These are phyloP conservation scores for Yarrowia divulgata DNA, from an alignment of 805 yeast genomes.

Conservation along the genomic window DNA sequence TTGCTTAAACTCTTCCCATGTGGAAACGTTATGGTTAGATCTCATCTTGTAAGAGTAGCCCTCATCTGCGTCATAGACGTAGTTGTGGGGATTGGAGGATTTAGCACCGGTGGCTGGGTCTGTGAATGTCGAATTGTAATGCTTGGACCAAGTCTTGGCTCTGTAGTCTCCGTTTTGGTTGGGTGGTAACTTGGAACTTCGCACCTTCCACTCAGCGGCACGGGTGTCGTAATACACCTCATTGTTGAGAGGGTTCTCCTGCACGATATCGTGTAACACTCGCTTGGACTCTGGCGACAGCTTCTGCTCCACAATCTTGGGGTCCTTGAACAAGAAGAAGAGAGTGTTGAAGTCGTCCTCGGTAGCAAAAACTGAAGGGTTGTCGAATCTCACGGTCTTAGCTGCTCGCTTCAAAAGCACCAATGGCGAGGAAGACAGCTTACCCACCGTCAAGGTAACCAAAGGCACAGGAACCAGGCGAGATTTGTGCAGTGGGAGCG, in stretches of 20 bases:
- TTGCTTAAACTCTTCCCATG: conserved; percentile 29
- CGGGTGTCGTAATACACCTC: conserved; percentile 41
- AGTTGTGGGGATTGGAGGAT: conserved; percentile 45
- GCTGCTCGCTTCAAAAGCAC: conserved; percentile 68
- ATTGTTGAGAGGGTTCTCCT: conserved; percentile 45
- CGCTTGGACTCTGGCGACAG: conserved; percentile 78
- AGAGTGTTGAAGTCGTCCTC: conserved; percentile 79
- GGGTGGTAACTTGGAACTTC: conserved; percentile 40
- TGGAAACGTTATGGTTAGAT: neutral
- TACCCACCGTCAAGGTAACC: conserved; percentile 61
- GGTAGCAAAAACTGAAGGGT: conserved; percentile 71
- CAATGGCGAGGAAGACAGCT: conserved; percentile 56
- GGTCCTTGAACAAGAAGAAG: conserved; percentile 68
- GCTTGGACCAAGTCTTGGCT: conserved; percentile 47
- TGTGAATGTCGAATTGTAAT: conserved; percentile 46
- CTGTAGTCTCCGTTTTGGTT: conserved; percentile 45
- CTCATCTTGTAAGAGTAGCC: conserved; percentile 23
- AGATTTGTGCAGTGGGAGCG: conserved; percentile 51
- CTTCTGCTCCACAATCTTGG: conserved; percentile 60
- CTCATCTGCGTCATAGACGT: conserved; percentile 47
- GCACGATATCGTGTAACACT: conserved; percentile 54
- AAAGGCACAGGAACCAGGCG: conserved; percentile 66
- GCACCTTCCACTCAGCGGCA: conserved; percentile 36
- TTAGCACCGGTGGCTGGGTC: conserved; percentile 47
- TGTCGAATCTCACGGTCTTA: conserved; percentile 69